phyloP scores from a whole-genome alignment of 176 grass and related monocot genomes.

The Poa annua region DNA sequence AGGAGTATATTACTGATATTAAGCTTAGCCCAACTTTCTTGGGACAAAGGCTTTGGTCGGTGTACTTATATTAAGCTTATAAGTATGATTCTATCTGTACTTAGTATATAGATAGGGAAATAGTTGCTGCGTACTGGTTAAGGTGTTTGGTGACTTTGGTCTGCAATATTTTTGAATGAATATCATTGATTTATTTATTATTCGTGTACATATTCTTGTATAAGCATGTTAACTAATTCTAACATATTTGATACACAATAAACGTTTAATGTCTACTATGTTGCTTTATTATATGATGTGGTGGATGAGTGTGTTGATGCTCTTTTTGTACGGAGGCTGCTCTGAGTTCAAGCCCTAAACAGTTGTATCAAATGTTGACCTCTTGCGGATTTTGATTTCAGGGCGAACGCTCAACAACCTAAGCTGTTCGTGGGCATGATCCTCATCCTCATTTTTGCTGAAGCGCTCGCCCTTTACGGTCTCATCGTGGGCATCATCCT shows the following conservation, averaged over 20 bases:
- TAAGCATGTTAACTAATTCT: constrained; percentile 1
- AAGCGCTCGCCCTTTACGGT: constrained; percentile 74
- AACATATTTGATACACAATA: neutral
- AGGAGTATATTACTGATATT: neutral
- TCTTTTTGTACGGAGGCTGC: neutral
- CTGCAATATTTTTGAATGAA: neutral
- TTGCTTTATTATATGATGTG: constrained; percentile 6
- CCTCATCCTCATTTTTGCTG: constrained; percentile 84
- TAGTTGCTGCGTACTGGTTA: neutral
- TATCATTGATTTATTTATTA: neutral
- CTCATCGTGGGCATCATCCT: constrained; percentile 85
- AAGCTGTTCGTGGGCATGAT: constrained; percentile 88
- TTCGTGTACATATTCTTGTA: neutral
- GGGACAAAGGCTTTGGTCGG: no score
- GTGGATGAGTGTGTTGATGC: neutral
- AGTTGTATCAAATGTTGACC: constrained; percentile 7
- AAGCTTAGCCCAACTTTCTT: no score
- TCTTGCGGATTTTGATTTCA: constrained; percentile 21
- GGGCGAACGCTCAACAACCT: constrained; percentile 80
- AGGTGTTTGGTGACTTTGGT: neutral
- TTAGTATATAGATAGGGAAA: no score
- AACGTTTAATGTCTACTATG: neutral
- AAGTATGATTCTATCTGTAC: neutral
- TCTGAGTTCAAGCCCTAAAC: neutral
- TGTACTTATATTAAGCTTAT: neutral